Evolutionary conservation across 805 yeast species (phyloP).

Genomic region (Candida palmyrensis): DNA sequence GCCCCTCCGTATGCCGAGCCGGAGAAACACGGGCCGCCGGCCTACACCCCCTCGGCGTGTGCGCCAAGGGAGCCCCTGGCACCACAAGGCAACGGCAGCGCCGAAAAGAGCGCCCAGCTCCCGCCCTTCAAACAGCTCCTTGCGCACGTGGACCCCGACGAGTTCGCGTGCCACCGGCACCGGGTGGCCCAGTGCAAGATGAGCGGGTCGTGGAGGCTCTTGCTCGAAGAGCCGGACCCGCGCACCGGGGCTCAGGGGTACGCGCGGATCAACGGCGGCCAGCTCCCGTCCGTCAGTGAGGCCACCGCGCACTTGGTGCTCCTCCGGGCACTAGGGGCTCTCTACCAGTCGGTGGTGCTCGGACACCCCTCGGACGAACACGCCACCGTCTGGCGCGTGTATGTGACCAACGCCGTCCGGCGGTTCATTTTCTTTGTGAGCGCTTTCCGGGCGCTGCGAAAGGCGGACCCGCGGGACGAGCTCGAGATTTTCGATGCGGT

Average conservation of each 20-base stretch:
- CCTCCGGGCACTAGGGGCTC: slow-evolving; percentile 1
- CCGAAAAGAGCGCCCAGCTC: too few relatives aligned
- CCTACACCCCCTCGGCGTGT: too few relatives aligned
- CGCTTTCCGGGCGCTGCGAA: slow-evolving; percentile 7
- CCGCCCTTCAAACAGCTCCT: not conserved
- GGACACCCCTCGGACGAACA: not conserved
- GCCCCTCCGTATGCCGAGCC: too few relatives aligned
- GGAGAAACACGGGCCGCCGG: too few relatives aligned
- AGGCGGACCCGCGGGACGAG: not conserved
- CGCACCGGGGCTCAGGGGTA: too few relatives aligned
- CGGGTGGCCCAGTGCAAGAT: too few relatives aligned
- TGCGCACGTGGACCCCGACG: not conserved
- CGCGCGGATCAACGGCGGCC: not conserved
- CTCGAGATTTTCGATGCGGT: not conserved
- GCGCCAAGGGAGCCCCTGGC: too few relatives aligned
- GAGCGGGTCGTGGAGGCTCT: too few relatives aligned
- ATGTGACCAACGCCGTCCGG: slow-evolving; percentile 16
- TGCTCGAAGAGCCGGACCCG: too few relatives aligned
- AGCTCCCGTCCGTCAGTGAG: slow-evolving; percentile 1
- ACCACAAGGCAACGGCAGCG: too few relatives aligned
- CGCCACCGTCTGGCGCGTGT: slow-evolving; percentile 17
- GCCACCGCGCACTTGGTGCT: slow-evolving; percentile 1
- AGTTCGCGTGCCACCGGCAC: not conserved
- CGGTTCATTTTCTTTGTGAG: slow-evolving; percentile 17
- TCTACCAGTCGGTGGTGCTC: not conserved